Conservation (phyloP, 176 grass and related monocot genomes). For the Musa schizocarpa region DNA sequence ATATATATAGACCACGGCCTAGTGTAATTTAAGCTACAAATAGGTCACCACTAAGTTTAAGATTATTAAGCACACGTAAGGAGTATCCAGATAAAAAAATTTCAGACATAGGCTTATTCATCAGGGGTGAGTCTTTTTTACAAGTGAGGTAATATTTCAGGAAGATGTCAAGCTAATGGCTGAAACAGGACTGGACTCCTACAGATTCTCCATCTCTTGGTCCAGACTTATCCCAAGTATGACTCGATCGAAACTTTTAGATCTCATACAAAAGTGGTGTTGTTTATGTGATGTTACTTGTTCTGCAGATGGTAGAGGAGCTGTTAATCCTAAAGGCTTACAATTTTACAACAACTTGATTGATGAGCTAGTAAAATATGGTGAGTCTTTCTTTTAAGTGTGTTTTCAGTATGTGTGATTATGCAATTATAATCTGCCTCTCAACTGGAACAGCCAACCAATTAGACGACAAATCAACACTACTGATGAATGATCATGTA, state of each 20-base stretch:
- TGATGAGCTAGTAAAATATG: slow-evolving; percentile 50
- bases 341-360: slow-evolving; percentile 78
- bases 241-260: not conserved
- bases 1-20: no score
- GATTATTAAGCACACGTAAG: no score
- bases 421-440: not conserved
- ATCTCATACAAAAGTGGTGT: no score
- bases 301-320: slow-evolving; percentile 53
- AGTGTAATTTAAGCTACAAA: no score
- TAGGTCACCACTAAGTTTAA: no score
- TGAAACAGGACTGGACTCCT: slow-evolving; percentile 61
- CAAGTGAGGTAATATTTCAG: slow-evolving; percentile 25
- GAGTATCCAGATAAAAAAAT: no score
- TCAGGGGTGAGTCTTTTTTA: not conserved
- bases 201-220: slow-evolving; percentile 88
- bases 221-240: slow-evolving; percentile 77
- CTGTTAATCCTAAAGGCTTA: slow-evolving; percentile 54
- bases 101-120: no score
- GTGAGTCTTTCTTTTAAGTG: slow-evolving; percentile 4
- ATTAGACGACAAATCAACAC: no score
- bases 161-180: slow-evolving; percentile 61
- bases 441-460: no score
- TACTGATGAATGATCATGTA: no score
- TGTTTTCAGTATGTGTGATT: not conserved
- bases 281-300: not conserved